Percentiles rank a stretch among this genome's conserved stretches.
Conservation (phyloP, 495 filamentous ascomycete species). For the Hypoxylon fragiforme region DNA sequence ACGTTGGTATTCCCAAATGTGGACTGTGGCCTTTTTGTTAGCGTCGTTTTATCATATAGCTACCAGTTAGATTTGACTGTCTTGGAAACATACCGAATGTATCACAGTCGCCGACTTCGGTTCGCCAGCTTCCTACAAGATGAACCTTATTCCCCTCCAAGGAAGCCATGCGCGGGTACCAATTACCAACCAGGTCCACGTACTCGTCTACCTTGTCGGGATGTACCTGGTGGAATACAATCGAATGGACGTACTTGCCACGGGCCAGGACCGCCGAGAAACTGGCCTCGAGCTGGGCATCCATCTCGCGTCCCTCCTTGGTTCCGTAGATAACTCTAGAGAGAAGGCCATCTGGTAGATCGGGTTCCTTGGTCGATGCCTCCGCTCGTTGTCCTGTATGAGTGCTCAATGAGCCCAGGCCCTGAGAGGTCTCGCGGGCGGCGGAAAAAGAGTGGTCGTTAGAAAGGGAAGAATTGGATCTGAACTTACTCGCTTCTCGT, state of each 20-base stretch:
- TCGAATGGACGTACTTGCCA: conserved; percentile 97
- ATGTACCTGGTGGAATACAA: conserved; percentile 95
- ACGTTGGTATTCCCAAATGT: conserved; percentile 99
- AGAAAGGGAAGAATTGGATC: conserved; percentile 41
- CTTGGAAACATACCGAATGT: conserved; percentile 75
- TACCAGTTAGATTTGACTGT: background rate
- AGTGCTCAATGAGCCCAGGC: conserved; percentile 70
- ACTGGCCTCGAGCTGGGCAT: conserved; percentile 90
- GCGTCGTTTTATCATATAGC: background rate
- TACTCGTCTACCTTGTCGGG: conserved; percentile 96
- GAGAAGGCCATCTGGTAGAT: conserved; percentile 57
- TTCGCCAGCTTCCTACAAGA: conserved; percentile 96
- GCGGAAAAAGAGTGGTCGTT: conserved; percentile 59
- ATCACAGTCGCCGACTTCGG: conserved; percentile 96
- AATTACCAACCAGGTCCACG: conserved; percentile 83
- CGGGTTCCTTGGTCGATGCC: conserved; percentile 44
- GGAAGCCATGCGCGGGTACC: conserved; percentile 86
- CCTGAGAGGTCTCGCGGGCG: conserved; percentile 35
- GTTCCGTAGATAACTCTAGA: conserved; percentile 91
- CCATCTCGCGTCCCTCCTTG: conserved; percentile 87
- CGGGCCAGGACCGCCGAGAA: conserved; percentile 92
- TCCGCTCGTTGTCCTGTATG: conserved; percentile 55
- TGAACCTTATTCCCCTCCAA: conserved; percentile 87
- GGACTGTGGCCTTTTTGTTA: conserved; percentile 59
- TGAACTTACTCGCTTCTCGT: conserved; percentile 77